phyloP scores from a whole-genome alignment of 2,329 filamentous ascomycete genomes.

The Diaporthe vexans region DNA sequence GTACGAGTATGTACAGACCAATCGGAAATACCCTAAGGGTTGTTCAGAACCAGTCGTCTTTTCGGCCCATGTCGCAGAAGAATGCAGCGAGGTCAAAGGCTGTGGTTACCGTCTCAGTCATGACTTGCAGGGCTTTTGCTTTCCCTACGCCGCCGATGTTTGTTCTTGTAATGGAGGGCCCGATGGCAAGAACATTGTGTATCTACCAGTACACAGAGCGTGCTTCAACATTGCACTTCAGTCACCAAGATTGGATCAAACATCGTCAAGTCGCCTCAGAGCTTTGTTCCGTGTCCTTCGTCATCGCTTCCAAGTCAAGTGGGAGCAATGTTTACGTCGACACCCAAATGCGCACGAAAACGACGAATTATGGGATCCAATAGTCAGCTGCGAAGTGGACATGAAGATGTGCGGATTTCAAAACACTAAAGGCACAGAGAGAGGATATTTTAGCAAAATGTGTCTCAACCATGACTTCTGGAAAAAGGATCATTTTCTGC shows the following conservation, averaged over 20 bases:
- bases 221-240: neutral
- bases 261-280: neutral
- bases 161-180: neutral
- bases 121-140: neutral
- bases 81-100: neutral
- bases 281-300: slow-evolving; percentile 7
- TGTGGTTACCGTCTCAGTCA: neutral
- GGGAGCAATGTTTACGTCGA: neutral
- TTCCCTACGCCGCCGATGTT: slow-evolving; percentile 1
- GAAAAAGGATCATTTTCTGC: neutral
- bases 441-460: neutral
- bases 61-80: neutral
- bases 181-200: slow-evolving; percentile 15
- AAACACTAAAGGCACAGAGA: slow-evolving; percentile 1
- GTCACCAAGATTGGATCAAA: neutral
- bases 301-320: slow-evolving; percentile 3
- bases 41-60: neutral
- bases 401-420: neutral
- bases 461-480: neutral
- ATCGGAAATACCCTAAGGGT: neutral
- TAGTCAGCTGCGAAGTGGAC: too few species aligned
- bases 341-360: too few species aligned
- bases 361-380: neutral
- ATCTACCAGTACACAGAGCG: neutral
- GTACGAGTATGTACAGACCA: neutral